A percentile compares a stretch with the other conserved stretches of the same genome.
phyloP scores from a whole-genome alignment of 352 stramenopile genomes.

The Phytophthora melonis region DNA sequence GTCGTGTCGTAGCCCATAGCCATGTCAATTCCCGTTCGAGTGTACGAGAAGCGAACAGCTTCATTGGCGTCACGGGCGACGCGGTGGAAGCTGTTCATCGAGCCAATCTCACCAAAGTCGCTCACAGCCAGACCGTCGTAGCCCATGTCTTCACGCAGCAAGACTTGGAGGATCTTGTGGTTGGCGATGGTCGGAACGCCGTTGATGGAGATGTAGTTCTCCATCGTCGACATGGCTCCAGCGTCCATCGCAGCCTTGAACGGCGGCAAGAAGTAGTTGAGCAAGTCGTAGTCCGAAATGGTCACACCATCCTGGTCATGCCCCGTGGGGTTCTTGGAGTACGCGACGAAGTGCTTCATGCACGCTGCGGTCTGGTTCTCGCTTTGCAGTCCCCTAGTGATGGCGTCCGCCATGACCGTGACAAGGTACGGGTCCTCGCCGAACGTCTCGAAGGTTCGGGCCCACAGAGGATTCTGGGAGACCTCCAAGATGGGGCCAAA shows the following conservation, averaged over 20 bases:
- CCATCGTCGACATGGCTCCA: background rate
- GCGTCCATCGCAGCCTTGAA: background rate
- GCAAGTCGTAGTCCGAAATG: background rate
- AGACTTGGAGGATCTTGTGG: background rate
- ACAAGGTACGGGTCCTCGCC: conserved; percentile 65
- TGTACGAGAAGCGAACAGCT: background rate
- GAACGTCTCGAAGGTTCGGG: too few species aligned
- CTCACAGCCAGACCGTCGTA: background rate
- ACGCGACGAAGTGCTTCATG: conserved; percentile 15
- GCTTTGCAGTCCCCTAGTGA: conserved; percentile 68
- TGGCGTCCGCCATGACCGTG: conserved; percentile 59
- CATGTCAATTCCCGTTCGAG: background rate
- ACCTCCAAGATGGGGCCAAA: too few species aligned
- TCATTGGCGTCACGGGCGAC: background rate
- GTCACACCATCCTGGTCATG: background rate
- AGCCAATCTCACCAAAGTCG: background rate
- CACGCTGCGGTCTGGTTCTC: conserved; percentile 63
- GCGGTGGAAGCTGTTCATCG: background rate
- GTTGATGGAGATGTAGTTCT: conserved; percentile 1
- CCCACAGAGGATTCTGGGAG: too few species aligned
- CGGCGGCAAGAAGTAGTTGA: background rate
- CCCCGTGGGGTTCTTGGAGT: background rate
- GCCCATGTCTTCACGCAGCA: background rate
- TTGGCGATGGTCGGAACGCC: background rate
- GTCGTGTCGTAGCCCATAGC: background rate